Base-by-base conservation (phyloP, 2,329 filamentous ascomycete genomes). In the Apiospora hydei region DNA sequence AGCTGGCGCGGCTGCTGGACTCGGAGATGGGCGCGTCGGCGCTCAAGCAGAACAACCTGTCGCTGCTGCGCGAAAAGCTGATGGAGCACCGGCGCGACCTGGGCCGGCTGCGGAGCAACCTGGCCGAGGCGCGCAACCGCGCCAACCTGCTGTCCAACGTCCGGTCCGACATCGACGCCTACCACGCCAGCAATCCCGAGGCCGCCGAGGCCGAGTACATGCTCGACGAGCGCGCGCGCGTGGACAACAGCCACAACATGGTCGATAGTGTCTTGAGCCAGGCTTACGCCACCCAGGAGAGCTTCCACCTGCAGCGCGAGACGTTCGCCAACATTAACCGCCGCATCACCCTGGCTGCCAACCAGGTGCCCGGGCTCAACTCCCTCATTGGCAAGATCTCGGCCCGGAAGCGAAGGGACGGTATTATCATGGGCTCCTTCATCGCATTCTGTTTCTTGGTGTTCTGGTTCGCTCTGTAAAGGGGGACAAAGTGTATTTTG, bases 261-360 rank as follows among this genome's bases (percentile, higher is more conserved):
- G 92, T 94, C 67, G 96, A 99, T 82, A 93, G 90, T 74, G 95
- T 99, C 46, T 87, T 99, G 73, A 95, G 93, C 80, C 96, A 98
- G 85, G 96, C 96, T 10, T 99, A 99, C 84, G 95, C 96, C 14
- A 94, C 98, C 70, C 97, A 98, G 81, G 95, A 98, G 84, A 95
- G 88, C 82, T 98, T 99, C 81, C 88, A 89, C 18, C 79, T 95
- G 71, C 96, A 99, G 86, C 88, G 95, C 73, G 95, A 98, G 86
- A 96, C 93, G 38, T 84, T 99, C 74, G 89, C 92, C 64, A 97
- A 90, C 81, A 96, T 99, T 79, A 97, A 98, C 82, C 88, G 96
- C 74, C 89, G 96, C 74, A 98, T 99, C 82, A 95, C 94, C 5
- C 87, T 93, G 46, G 96, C 95, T 41, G 96, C 96, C 51, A 94